Evolutionary conservation across 1,284 basidiomycete species (phyloP), one percentile per base, ranked within the genome.

Genomic region (Austroboletus novae-zelandiae): DNA sequence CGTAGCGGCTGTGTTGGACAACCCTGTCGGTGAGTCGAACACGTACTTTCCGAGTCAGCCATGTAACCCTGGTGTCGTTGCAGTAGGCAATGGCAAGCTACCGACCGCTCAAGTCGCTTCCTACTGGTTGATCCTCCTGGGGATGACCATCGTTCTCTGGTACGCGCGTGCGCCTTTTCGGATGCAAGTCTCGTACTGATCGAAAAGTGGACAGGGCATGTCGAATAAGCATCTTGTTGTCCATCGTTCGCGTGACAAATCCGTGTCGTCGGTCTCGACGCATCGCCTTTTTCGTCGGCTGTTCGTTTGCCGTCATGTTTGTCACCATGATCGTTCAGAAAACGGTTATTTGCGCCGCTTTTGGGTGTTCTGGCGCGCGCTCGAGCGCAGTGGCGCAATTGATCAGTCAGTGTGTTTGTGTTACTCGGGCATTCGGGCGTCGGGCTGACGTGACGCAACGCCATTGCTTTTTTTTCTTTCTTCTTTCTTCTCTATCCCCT

Each of bases 251-350:
- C 27, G 15, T 60, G 13, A 46, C 46, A 13, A 55, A 52, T 7
- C 58, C 59, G 0, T 53, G 52, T 5, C 45, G n/a, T 27, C 44
- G 3, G 8, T 46, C 57, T 14, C 48, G 48, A 8, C 52, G 51
- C n/a, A 29, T 54, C 27, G 30, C 43, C 1, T 48, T 29, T 40
- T 6, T 51, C 9, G 40, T 62, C 25, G 51, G 52, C 27, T 46
- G 39, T 32, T 52, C 52, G 4, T 68, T 67, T 25, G 3, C 49
- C 10, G 7, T 47, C 47, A 65, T 67, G 66, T 68, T 64, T 56
- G 40, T 27, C 14, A 56, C 46, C 2, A 10, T 60, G 47, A 25
- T 65, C 1, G 39, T 13, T n/a, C 62, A 64, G 37, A 59, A 30
- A 17, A 41, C 57, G 17, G 17, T 36, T 2, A 39, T 54, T 10